These are phyloP conservation scores for Thymus quinquecostatus DNA, from an alignment of 257 asterid genomes.

Conservation along the genomic window DNA sequence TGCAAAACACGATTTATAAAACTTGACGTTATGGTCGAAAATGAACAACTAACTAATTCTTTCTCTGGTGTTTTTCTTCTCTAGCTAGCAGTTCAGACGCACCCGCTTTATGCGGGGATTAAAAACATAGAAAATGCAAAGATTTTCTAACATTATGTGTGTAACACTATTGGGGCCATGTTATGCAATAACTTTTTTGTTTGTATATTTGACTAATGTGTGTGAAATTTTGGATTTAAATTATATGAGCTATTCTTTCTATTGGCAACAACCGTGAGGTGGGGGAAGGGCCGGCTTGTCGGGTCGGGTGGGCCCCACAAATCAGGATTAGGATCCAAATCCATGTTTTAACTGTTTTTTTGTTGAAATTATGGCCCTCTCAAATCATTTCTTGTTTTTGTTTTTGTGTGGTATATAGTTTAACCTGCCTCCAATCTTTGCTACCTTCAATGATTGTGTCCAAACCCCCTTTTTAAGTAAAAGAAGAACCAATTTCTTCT, in stretches of 20 bases:
- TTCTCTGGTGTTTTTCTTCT: neutral
- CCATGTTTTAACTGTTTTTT: conserved; percentile 35
- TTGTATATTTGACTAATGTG: conserved; percentile 3
- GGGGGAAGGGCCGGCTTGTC: conserved; percentile 41
- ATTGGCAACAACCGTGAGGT: conserved; percentile 40
- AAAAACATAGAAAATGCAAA: neutral
- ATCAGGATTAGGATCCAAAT: conserved; percentile 56
- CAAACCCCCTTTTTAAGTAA: conserved; percentile 4
- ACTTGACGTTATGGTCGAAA: neutral
- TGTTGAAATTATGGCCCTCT: conserved; percentile 28
- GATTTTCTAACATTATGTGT: neutral
- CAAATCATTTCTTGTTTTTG: conserved; percentile 15
- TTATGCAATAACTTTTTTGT: neutral
- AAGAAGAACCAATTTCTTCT: neutral
- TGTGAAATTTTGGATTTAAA: neutral
- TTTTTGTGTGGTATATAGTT: neutral
- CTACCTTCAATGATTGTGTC: conserved; percentile 21
- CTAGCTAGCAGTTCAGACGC: neutral
- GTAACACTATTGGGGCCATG: neutral
- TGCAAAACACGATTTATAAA: too few relatives aligned
- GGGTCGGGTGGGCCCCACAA: conserved; percentile 57
- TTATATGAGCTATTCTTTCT: neutral
- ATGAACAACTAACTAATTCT: neutral
- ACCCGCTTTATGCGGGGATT: neutral
- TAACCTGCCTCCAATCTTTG: conserved; percentile 26